Conservation (phyloP, 257 asterid genomes). For the Gardenia jasminoides region DNA sequence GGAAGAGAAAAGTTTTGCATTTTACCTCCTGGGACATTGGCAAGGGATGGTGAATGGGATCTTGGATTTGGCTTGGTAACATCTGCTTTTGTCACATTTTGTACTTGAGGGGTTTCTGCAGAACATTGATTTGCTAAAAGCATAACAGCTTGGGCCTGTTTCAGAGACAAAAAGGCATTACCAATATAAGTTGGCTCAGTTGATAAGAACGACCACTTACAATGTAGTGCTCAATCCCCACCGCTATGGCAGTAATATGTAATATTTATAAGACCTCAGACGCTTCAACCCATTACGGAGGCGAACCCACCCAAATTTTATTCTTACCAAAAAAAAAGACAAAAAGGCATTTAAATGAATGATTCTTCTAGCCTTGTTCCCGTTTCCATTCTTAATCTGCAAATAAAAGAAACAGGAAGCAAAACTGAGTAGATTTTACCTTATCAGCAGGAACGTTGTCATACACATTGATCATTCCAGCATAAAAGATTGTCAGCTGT, state of each 20-base stretch:
- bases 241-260: too few relatives aligned
- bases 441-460: conserved; percentile 9
- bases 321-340: too few relatives aligned
- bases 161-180: neutral
- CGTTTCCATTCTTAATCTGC: too few relatives aligned
- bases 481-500: conserved; percentile 27
- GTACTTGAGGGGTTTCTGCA: neutral
- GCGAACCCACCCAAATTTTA: too few relatives aligned
- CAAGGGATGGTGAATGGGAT: neutral
- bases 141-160: conserved; percentile 18
- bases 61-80: neutral
- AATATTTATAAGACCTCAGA: too few relatives aligned
- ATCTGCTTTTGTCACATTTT: conserved; percentile 2
- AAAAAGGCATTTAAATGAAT: too few relatives aligned
- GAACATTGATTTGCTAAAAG: conserved; percentile 12
- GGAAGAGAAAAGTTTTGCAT: neutral
- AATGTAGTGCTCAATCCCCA: too few relatives aligned
- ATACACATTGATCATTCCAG: conserved; percentile 19
- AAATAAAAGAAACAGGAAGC: too few relatives aligned
- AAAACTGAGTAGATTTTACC: neutral
- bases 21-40: conserved; percentile 10
- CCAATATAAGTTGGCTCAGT: too few relatives aligned
- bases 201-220: too few relatives aligned
- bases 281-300: too few relatives aligned
- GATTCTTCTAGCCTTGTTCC: too few relatives aligned